Percentiles rank a stretch among this genome's conserved stretches.
phyloP scores from a whole-genome alignment of 1,139 yeast species.

The Candida sojae region DNA sequence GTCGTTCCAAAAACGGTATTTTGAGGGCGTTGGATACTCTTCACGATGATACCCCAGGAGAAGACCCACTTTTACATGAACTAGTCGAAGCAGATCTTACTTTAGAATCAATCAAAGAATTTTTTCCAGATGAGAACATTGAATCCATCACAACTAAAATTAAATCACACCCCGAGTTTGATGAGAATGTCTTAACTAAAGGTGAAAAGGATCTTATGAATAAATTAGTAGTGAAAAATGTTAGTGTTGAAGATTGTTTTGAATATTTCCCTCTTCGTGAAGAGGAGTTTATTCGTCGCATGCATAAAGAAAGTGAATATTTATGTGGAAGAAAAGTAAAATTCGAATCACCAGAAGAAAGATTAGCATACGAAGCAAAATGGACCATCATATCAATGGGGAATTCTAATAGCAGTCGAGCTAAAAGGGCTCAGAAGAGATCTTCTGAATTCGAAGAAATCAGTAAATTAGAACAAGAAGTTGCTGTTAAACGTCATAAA shows the following conservation, averaged over 20 bases:
- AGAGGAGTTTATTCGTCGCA: constrained; percentile 17
- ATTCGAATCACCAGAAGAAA: constrained; percentile 31
- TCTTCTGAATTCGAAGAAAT: constrained; percentile 8
- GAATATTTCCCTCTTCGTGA: constrained; percentile 17
- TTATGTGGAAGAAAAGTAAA: constrained; percentile 26
- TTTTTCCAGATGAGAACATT: constrained; percentile 12
- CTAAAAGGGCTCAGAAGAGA: constrained; percentile 8
- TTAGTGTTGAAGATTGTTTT: constrained; percentile 12
- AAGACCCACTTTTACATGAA: not conserved
- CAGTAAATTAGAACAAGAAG: constrained; percentile 10
- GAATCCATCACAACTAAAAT: constrained; percentile 8
- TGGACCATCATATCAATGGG: constrained; percentile 27
- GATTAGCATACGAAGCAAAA: constrained; percentile 39
- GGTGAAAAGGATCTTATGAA: constrained; percentile 18
- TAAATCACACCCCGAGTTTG: constrained; percentile 7
- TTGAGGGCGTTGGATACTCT: not conserved
- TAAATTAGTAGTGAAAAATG: constrained; percentile 8
- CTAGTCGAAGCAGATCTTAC: constrained; percentile 14
- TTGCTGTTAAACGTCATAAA: constrained; percentile 3
- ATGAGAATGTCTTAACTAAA: constrained; percentile 13
- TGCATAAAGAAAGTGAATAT: constrained; percentile 22
- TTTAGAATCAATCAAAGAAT: constrained; percentile 5
- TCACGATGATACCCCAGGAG: not conserved
- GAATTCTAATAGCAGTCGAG: constrained; percentile 3
- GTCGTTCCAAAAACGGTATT: not conserved